Percentiles rank a stretch among this genome's conserved stretches.
Conservation (phyloP, 2,329 filamentous ascomycete genomes). For the Neonectria punicea region DNA sequence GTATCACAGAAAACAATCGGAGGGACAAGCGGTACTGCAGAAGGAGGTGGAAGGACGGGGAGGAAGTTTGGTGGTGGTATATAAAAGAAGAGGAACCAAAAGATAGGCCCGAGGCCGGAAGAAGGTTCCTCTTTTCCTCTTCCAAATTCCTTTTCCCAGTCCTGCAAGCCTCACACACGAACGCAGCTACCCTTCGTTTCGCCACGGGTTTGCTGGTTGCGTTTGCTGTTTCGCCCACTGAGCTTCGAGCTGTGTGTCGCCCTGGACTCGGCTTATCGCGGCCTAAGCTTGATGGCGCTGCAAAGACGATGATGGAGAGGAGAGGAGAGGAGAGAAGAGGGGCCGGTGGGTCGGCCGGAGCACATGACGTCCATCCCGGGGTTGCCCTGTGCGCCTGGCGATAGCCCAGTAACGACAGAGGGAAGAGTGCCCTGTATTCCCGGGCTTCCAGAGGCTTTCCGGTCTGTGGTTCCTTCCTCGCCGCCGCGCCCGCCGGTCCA, state of each 20-base stretch:
- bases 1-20: slow-evolving; percentile 33
- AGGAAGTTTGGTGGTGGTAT: slow-evolving; percentile 4
- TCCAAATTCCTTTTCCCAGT: slow-evolving; percentile 8
- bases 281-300: slow-evolving; percentile 31
- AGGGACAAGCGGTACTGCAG: slow-evolving; percentile 16
- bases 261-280: slow-evolving; percentile 45
- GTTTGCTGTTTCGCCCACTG: slow-evolving; percentile 1
- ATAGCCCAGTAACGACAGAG: slow-evolving; percentile 22
- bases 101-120: background rate
- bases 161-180: slow-evolving; percentile 16
- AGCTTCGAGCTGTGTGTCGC: background rate
- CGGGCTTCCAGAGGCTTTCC: background rate
- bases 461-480: background rate
- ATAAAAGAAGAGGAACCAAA: background rate
- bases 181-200: slow-evolving; percentile 18
- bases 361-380: slow-evolving; percentile 40
- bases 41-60: slow-evolving; percentile 9
- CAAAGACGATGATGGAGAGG: background rate
- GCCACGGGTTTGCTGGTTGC: slow-evolving; percentile 11
- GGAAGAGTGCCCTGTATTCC: background rate
- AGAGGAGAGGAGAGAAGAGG: slow-evolving; percentile 2
- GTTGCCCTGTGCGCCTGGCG: slow-evolving; percentile 5
- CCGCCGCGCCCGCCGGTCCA: slow-evolving; percentile 4
- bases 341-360: slow-evolving; percentile 20
- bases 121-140: slow-evolving; percentile 12